Base-by-base conservation (phyloP, 257 asterid species). In the Anisodus tanguticus region DNA sequence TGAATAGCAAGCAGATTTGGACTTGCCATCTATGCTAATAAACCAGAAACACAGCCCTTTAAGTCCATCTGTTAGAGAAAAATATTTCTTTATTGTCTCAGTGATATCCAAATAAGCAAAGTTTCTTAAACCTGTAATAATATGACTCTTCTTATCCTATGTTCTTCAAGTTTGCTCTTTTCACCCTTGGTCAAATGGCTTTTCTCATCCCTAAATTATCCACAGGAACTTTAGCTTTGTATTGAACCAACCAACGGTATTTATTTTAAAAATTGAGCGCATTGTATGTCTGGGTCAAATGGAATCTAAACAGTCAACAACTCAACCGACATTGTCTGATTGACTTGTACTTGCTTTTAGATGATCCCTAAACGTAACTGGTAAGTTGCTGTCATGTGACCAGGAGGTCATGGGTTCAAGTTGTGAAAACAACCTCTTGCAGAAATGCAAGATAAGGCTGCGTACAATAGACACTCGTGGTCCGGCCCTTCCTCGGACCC, bases 171-270 rank as follows among this genome's bases (percentile, higher is more conserved):
- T 43, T 41, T 45, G 79, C 10, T 8, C 51, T 71, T 71, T n/a
- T 71, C 79, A 71, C 10, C 79, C 45, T 71, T 5, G 53, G 39
- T 71, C 79, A 45, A 71, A 45, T 17, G 51, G 54, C 79, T 71
- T 22, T 16, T n/a, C 79, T 71, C 55, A 17, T 71, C 79, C 57
- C 37, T 71, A 71, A 43, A 71, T 45, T 71, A 17, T 43, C 26
- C 57, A n/a, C 57, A n/a, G 10, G 58, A 71, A 45, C 2, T 71
- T 43, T 45, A 71, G 45, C 35, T 45, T 45, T 71, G 8, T 5
- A 9, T 4, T 17, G 35, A 0, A n/a, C 39, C 79, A 71, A n/a
- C 55, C 37, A 45, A 43, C 54, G 22, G 41, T 71, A 17, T 1
- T 71, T 17, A 71, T 71, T 71, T 3, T 71, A 10, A 71, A 69